phyloP scores from a whole-genome alignment of 768 basidiomycete species.

The Asterophora parasitica region DNA sequence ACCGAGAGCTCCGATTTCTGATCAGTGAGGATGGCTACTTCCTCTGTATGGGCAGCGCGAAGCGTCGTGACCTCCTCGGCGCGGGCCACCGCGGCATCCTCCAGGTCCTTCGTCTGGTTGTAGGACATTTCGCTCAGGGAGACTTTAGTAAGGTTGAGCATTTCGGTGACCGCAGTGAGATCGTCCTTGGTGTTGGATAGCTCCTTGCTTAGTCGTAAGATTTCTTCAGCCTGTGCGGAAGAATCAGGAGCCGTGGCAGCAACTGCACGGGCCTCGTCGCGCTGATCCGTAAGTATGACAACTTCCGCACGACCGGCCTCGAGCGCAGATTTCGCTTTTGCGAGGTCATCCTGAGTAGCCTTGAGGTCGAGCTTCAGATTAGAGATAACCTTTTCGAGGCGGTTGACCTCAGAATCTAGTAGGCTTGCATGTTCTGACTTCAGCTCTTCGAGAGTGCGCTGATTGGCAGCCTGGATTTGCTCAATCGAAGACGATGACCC shows the following conservation, averaged over 20 bases:
- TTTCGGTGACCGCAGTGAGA: slow-evolving; percentile 57
- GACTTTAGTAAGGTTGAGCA: slow-evolving; percentile 62
- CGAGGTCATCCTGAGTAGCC: slow-evolving; percentile 79
- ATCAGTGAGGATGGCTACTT: slow-evolving; percentile 47
- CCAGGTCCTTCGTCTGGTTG: slow-evolving; percentile 68
- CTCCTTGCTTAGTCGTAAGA: slow-evolving; percentile 53
- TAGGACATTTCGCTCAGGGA: slow-evolving; percentile 67
- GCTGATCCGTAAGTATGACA: slow-evolving; percentile 53
- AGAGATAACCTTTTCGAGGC: slow-evolving; percentile 59
- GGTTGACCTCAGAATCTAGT: slow-evolving; percentile 52
- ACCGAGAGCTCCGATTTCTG: slow-evolving; percentile 62
- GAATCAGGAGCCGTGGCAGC: slow-evolving; percentile 34
- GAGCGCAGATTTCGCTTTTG: slow-evolving; percentile 63
- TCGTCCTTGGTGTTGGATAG: slow-evolving; percentile 66
- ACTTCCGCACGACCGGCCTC: slow-evolving; percentile 51
- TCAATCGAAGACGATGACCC: slow-evolving; percentile 62
- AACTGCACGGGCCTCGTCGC: slow-evolving; percentile 55
- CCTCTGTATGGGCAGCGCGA: slow-evolving; percentile 53
- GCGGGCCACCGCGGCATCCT: slow-evolving; percentile 65
- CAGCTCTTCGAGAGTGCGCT: slow-evolving; percentile 53
- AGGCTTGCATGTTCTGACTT: slow-evolving; percentile 59
- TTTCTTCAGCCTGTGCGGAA: slow-evolving; percentile 49
- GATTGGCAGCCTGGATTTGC: slow-evolving; percentile 62
- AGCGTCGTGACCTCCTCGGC: slow-evolving; percentile 68
- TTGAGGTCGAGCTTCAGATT: slow-evolving; percentile 68